Conservation (phyloP, 495 filamentous ascomycete genomes). For the Penicillium waksmanii region DNA sequence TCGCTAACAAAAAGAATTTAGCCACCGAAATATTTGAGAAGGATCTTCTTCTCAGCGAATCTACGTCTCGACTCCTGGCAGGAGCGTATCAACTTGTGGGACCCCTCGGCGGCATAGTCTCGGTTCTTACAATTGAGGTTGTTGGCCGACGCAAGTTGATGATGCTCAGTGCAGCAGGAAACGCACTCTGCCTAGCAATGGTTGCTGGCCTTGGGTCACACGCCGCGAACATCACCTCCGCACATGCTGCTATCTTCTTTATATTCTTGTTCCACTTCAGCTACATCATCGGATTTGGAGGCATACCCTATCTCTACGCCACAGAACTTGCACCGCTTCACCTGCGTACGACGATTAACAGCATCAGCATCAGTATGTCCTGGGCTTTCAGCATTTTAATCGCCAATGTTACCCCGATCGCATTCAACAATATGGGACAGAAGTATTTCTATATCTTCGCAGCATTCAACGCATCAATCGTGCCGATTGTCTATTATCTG, state of each 20-base stretch:
- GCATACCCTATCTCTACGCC: slow-evolving; percentile 57
- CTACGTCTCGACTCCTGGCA: slow-evolving; percentile 26
- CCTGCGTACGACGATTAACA: slow-evolving; percentile 52
- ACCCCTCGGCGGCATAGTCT: slow-evolving; percentile 24
- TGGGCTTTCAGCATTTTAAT: slow-evolving; percentile 44
- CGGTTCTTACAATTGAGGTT: slow-evolving; percentile 26
- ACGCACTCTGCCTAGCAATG: slow-evolving; percentile 44
- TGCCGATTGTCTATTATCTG: slow-evolving; percentile 60
- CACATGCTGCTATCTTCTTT: slow-evolving; percentile 46
- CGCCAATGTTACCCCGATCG: slow-evolving; percentile 27
- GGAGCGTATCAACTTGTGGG: slow-evolving; percentile 26
- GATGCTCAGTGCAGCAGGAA: slow-evolving; percentile 36
- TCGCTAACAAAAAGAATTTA: not conserved
- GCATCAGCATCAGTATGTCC: slow-evolving; percentile 50
- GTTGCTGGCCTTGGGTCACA: slow-evolving; percentile 34
- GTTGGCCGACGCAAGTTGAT: slow-evolving; percentile 27
- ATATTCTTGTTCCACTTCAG: slow-evolving; percentile 58
- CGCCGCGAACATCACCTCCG: slow-evolving; percentile 14
- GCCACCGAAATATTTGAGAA: slow-evolving; percentile 31
- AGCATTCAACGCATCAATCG: slow-evolving; percentile 60
- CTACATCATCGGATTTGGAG: slow-evolving; percentile 57
- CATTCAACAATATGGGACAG: slow-evolving; percentile 25
- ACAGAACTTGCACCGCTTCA: slow-evolving; percentile 55
- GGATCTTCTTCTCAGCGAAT: slow-evolving; percentile 20
- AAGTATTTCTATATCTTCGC: slow-evolving; percentile 30